phyloP scores from a whole-genome alignment of 2,329 filamentous ascomycete genomes.

The Septoria linicola region DNA sequence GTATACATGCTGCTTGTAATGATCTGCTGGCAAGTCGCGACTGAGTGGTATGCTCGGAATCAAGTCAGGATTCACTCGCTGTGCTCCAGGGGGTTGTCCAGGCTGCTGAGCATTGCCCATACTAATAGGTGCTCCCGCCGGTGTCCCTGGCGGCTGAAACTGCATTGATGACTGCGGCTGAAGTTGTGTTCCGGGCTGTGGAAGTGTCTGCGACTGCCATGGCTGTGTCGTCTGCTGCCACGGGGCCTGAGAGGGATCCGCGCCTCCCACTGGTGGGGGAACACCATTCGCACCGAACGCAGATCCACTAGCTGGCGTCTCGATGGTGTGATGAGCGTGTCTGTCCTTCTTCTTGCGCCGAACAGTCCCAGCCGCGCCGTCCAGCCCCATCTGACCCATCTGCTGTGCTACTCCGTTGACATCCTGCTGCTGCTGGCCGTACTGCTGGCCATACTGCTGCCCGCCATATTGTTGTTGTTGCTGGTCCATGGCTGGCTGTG shows the following conservation, averaged over 20 bases:
- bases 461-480: constrained; percentile 23
- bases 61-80: constrained; percentile 83
- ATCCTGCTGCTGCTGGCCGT: constrained; percentile 32
- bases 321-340: constrained; percentile 86
- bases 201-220: constrained; percentile 35
- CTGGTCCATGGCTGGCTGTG: constrained; percentile 27
- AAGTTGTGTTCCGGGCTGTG: constrained; percentile 14
- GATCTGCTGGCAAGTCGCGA: constrained; percentile 76
- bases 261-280: constrained; percentile 28
- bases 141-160: constrained; percentile 20
- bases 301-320: constrained; percentile 63
- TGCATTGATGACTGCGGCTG: constrained; percentile 16
- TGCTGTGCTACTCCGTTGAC: constrained; percentile 62
- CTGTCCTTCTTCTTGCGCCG: constrained; percentile 81
- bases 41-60: constrained; percentile 87
- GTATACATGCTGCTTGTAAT: constrained; percentile 85
- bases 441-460: constrained; percentile 16
- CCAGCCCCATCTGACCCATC: constrained; percentile 74
- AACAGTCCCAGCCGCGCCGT: constrained; percentile 48
- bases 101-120: constrained; percentile 33
- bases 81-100: constrained; percentile 45
- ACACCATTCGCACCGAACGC: constrained; percentile 63
- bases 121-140: constrained; percentile 33
- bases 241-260: constrained; percentile 30
- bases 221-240: constrained; percentile 41